Evolutionary conservation across 805 yeast species (phyloP), one percentile per base, ranked within the genome.

Genomic region (Kodamaea neixiangensis): DNA sequence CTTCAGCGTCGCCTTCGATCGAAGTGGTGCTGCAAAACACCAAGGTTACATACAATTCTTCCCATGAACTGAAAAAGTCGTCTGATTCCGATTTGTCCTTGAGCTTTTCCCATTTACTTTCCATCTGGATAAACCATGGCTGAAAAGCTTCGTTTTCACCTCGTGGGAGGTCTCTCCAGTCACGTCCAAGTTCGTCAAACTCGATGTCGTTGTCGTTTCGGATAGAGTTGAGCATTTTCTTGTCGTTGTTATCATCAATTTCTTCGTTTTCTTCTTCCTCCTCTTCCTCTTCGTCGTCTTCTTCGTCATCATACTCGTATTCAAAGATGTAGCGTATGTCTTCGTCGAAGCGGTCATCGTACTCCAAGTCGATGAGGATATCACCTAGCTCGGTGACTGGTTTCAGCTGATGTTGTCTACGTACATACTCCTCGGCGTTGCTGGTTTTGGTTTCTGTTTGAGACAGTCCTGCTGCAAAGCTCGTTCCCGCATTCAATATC

Each of bases 101-200:
- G 22, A 62, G 53, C 14, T 45, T 38, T 13, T 64, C 59, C 49
- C 50, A 62, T 40, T 56, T 56, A 0, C 47, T 49, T 17, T 60
- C 53, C 25, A 54, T 44, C 17, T 55, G 54, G 19, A 60, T 18
- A 46, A 67, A 68, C 50, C 58, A 54, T 2, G 49, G 52, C 10
- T 59, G 57, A 48, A 56, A 64, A 7, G 56, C 46, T 10, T 68
- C 64, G 60, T 86, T 86, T 1, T 71, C 71, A 2, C 82, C 88
- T 46, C 90, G 68, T 2, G 88, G 86, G 10, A 84, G 72, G 63
- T 85, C 91, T 58, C 90, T 69, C 89, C 91, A 85, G 66, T 86
- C 91, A 33, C 80, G 71, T 0, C 89, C 89, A 43, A 73, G 63
- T 21, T 79, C 77, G 61, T 83, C 89, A 62, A 81, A 78, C 45